Evolutionary conservation across 116 monocot genomes (phyloP).

Genomic region (Cymodocea nodosa): DNA sequence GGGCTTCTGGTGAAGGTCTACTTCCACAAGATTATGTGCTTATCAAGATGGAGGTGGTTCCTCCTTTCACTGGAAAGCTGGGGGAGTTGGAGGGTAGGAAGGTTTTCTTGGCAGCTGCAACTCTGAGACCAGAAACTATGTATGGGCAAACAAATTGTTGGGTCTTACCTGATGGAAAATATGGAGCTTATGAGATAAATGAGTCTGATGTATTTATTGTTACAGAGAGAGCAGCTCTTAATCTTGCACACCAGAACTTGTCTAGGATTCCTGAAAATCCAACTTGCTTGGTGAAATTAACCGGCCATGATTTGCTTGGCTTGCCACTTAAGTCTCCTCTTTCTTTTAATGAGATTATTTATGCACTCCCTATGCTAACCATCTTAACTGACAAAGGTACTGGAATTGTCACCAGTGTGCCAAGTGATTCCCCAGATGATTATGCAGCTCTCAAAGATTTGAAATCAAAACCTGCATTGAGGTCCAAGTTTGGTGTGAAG

Average conservation of each 20-base stretch:
- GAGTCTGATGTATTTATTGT: constrained; percentile 80
- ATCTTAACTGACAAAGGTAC: constrained; percentile 92
- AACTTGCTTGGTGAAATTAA: constrained; percentile 62
- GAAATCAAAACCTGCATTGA: constrained; percentile 65
- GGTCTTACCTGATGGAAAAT: constrained; percentile 89
- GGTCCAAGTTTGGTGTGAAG: constrained; percentile 70
- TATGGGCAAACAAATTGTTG: constrained; percentile 97
- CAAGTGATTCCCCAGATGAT: constrained; percentile 94
- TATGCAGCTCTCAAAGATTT: constrained; percentile 91
- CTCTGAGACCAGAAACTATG: constrained; percentile 96
- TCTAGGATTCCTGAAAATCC: constrained; percentile 63
- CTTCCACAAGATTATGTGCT: constrained; percentile 85
- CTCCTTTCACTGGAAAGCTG: constrained; percentile 64
- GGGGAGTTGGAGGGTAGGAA: constrained; percentile 63
- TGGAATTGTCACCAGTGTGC: constrained; percentile 96
- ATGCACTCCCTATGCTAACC: constrained; percentile 87
- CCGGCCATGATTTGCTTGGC: constrained; percentile 82
- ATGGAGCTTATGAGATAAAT: constrained; percentile 87
- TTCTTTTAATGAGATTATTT: constrained; percentile 63
- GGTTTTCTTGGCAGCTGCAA: constrained; percentile 79
- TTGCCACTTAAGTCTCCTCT: constrained; percentile 65
- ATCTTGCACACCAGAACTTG: constrained; percentile 78
- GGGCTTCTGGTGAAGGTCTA: constrained; percentile 87
- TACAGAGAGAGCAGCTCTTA: constrained; percentile 69
- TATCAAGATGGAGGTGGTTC: constrained; percentile 83